phyloP scores from a whole-genome alignment of 2,329 filamentous ascomycete species.

The Taxawa tesnikishii region DNA sequence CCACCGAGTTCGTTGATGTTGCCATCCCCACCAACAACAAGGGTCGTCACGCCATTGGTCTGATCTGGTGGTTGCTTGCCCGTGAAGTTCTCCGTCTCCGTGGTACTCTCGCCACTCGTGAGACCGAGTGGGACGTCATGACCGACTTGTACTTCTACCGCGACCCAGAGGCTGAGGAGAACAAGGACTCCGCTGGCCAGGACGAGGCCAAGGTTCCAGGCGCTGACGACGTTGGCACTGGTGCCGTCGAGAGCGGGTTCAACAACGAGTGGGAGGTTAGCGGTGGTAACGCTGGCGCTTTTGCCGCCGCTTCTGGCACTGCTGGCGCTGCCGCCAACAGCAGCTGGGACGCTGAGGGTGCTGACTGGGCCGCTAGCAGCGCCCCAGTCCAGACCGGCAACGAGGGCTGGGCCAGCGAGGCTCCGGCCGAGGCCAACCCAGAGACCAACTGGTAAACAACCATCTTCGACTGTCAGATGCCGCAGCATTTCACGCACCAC shows the following conservation, averaged over 20 bases:
- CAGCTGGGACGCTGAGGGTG: constrained; percentile 51
- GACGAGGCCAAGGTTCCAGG: constrained; percentile 78
- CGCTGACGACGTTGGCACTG: constrained; percentile 72
- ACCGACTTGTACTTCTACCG: constrained; percentile 99
- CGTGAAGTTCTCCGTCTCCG: constrained; percentile 99
- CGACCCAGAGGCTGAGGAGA: constrained; percentile 97
- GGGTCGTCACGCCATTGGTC: constrained; percentile 96
- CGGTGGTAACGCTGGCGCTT: constrained; percentile 51
- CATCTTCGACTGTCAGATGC: constrained; percentile 1
- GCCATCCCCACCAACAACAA: constrained; percentile 99
- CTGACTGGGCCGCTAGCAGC: constrained; percentile 57
- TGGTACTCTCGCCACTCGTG: constrained; percentile 89
- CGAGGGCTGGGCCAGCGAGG: constrained; percentile 38
- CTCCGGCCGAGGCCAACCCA: constrained; percentile 20
- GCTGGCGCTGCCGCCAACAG: constrained; percentile 48
- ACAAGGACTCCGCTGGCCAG: constrained; percentile 74
- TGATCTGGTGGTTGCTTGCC: constrained; percentile 98
- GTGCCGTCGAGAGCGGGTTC: constrained; percentile 69
- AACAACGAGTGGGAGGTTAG: constrained; percentile 77
- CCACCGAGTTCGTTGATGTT: constrained; percentile 98
- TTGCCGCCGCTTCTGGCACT: constrained; percentile 47
- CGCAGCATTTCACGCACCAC: background rate
- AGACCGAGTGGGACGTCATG: constrained; percentile 98
- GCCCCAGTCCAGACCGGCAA: constrained; percentile 31
- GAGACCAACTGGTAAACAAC: constrained; percentile 33